Conservation (phyloP, 345 rosid genomes). For the Eucalyptus paniculata region DNA sequence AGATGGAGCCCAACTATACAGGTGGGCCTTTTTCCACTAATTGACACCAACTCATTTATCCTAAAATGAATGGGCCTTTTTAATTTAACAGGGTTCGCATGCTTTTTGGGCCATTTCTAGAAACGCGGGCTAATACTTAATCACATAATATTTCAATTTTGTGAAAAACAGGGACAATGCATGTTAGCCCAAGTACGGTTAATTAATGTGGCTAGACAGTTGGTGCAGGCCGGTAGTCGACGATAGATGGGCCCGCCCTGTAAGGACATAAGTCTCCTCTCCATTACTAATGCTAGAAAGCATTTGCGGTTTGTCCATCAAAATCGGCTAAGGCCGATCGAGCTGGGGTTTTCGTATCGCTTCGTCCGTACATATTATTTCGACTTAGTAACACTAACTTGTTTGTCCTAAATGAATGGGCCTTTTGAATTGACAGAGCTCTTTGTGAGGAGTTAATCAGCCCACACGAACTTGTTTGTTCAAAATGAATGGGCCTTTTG, state of each 20-base stretch:
- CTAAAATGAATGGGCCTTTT: background rate
- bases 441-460: background rate
- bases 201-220: background rate
- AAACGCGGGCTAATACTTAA: background rate
- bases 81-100: background rate
- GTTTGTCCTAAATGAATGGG: background rate
- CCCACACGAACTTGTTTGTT: background rate
- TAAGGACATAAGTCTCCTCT: background rate
- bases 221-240: background rate
- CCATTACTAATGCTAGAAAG: background rate
- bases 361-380: background rate
- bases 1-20: background rate
- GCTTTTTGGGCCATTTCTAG: background rate
- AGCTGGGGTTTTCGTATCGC: background rate
- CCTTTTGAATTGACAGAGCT: background rate
- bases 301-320: background rate
- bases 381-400: background rate
- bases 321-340: background rate
- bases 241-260: background rate
- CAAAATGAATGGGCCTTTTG: background rate
- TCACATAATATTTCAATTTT: background rate
- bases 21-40: background rate
- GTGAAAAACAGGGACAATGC: background rate
- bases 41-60: background rate
- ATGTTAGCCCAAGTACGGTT: background rate